Evolutionary conservation across 2,329 filamentous ascomycete genomes (phyloP), one percentile per base, ranked within the genome.

Genomic region (Neurospora sp.): DNA sequence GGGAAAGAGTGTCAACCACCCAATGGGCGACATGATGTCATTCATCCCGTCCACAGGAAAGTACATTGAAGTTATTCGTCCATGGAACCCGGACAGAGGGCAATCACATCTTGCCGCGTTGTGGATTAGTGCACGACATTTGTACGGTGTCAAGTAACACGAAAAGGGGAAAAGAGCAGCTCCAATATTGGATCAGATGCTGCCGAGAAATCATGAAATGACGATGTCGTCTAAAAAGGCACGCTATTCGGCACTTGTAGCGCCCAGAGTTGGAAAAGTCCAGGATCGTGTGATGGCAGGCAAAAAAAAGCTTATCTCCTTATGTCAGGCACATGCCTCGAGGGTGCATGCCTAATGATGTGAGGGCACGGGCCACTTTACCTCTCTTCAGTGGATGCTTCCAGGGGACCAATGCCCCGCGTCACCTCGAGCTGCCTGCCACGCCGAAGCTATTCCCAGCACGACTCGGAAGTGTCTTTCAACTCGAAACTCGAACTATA

Each of bases 391-490:
- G 70, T 71, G 72, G 68, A 69, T 10, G 68, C 46, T 68, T 71
- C 70, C 68, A 66, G 38, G 68, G 70, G 68, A 69, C 71, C 69
- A 38, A 68, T 73, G 73, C 73, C 71, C 74, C 75, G 75, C 75
- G 75, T 75, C 73, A 76, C 74, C 72, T 72, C 13, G 66, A 70
- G 71, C 67, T 76, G 74, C 74, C 74, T 76, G 68, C 46, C 17
- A 5, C 52, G 52, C 28, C 19, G 38, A 39, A 66, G 52, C 38
- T 15, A 17, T 15, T 40, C 10, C 28, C 17, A 17, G 33, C 33
- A 38, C 42, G 38, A 66, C 38, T 10, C 17, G 13, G 4, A 33
- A 33, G 28, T 6, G 1, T 15, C 5, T 15, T 28, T 40, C 39
- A 40, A 15, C 7, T 43, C 40, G 42, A 43, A 2, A 23, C 7